A percentile compares a stretch with the other conserved stretches of the same genome.
Conservation (phyloP, 768 basidiomycete genomes). For the Tricholoma saponaceum region DNA sequence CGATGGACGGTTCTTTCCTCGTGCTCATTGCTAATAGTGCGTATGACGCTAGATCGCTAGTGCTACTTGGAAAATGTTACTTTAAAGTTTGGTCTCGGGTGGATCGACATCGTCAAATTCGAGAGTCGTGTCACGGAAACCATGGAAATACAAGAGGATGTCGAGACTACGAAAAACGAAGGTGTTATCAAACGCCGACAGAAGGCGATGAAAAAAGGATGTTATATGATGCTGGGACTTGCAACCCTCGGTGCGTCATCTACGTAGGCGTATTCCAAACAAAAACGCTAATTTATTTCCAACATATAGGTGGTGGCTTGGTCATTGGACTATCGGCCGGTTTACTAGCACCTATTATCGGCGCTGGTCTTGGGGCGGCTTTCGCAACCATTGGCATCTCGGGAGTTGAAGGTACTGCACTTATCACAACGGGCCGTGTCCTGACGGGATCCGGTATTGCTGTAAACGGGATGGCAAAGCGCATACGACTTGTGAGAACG, state of each 20-base stretch:
- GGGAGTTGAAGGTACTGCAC: slow-evolving; percentile 89
- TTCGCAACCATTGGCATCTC: slow-evolving; percentile 88
- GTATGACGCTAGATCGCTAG: slow-evolving; percentile 94
- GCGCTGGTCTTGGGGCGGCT: slow-evolving; percentile 89
- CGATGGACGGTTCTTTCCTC: slow-evolving; percentile 99
- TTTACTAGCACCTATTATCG: slow-evolving; percentile 92
- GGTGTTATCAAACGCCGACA: slow-evolving; percentile 67
- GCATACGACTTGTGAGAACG: slow-evolving; percentile 85
- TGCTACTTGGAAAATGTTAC: slow-evolving; percentile 86
- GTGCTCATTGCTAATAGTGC: slow-evolving; percentile 95
- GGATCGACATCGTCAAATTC: slow-evolving; percentile 92
- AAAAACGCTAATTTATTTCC: neutral
- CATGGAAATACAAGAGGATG: slow-evolving; percentile 92
- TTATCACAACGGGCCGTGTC: slow-evolving; percentile 93
- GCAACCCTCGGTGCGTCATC: slow-evolving; percentile 57
- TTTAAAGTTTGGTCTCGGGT: slow-evolving; percentile 81
- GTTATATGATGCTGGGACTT: slow-evolving; percentile 91
- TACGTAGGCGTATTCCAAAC: neutral
- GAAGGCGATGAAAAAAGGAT: slow-evolving; percentile 63
- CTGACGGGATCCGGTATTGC: slow-evolving; percentile 94
- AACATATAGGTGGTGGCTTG: slow-evolving; percentile 76
- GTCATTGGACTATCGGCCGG: slow-evolving; percentile 97
- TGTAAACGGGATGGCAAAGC: slow-evolving; percentile 82
- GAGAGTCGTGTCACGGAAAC: slow-evolving; percentile 94
- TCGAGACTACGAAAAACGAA: slow-evolving; percentile 69